Percentiles rank a stretch among this genome's conserved stretches.
Evolutionary conservation across 805 yeast species (phyloP).

Genomic region (Martiniozyma abietophila): DNA sequence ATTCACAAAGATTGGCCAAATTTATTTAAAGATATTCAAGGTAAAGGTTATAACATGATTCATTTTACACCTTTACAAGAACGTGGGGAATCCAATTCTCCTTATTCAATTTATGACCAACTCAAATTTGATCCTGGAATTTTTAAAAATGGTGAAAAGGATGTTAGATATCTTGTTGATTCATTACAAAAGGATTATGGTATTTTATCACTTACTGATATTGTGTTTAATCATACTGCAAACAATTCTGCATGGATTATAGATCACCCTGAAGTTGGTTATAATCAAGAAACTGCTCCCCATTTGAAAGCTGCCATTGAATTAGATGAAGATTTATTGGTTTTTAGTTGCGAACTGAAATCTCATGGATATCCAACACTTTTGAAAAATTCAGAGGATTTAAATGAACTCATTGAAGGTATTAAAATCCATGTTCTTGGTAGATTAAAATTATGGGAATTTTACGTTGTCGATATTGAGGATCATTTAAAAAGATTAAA

Average conservation of each 20-base stretch:
- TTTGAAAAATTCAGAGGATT: constrained; percentile 42
- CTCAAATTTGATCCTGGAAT: constrained; percentile 58
- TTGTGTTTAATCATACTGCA: constrained; percentile 94
- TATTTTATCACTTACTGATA: constrained; percentile 76
- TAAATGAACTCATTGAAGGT: constrained; percentile 55
- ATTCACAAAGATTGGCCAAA: constrained; percentile 50
- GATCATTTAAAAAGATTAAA: constrained; percentile 32
- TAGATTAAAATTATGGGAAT: constrained; percentile 75
- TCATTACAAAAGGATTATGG: constrained; percentile 44
- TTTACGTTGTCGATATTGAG: constrained; percentile 58
- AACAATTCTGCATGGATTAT: constrained; percentile 79
- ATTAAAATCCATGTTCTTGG: constrained; percentile 60
- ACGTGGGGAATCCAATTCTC: constrained; percentile 86
- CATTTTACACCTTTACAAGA: constrained; percentile 92
- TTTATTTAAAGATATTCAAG: constrained; percentile 49
- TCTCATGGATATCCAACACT: constrained; percentile 54
- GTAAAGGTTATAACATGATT: constrained; percentile 87
- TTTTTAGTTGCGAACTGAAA: constrained; percentile 52
- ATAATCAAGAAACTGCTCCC: constrained; percentile 80
- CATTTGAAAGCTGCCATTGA: constrained; percentile 80
- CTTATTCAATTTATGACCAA: constrained; percentile 88
- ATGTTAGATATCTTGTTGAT: constrained; percentile 44
- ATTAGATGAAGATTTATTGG: constrained; percentile 58
- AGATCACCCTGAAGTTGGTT: constrained; percentile 86
- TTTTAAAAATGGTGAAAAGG: constrained; percentile 44